Conservation (phyloP, 148 eudicot genomes). For the Drosera capensis region DNA sequence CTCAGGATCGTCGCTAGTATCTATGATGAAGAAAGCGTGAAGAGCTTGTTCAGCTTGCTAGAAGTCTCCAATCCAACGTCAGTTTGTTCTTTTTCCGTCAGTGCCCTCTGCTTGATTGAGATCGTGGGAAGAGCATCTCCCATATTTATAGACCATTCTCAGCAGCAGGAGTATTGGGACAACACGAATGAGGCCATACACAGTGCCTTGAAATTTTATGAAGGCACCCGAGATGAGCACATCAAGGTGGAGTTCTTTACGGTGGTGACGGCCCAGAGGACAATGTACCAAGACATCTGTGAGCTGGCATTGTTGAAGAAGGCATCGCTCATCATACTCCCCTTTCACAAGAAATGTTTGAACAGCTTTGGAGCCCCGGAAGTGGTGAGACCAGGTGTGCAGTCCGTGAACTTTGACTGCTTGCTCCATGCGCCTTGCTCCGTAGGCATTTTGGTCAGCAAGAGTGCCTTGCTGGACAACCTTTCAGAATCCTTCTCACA, state of each 20-base stretch:
- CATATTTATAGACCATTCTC: slow-evolving; percentile 52
- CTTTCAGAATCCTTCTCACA: not conserved
- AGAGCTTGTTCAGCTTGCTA: slow-evolving; percentile 38
- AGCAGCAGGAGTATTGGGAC: slow-evolving; percentile 29
- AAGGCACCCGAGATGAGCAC: slow-evolving; percentile 20
- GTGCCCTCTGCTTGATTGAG: slow-evolving; percentile 53
- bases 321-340: slow-evolving; percentile 45
- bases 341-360: slow-evolving; percentile 25
- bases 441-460: slow-evolving; percentile 51
- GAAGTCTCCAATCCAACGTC: slow-evolving; percentile 39
- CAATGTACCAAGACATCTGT: slow-evolving; percentile 88
- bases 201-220: slow-evolving; percentile 32
- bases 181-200: slow-evolving; percentile 30
- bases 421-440: slow-evolving; percentile 74
- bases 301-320: slow-evolving; percentile 48
- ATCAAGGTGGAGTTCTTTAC: slow-evolving; percentile 35
- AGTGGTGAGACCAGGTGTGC: slow-evolving; percentile 11
- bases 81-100: slow-evolving; percentile 25
- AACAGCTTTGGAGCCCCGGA: slow-evolving; percentile 5
- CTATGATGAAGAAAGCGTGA: slow-evolving; percentile 39
- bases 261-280: slow-evolving; percentile 35
- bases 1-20: slow-evolving; percentile 42
- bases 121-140: slow-evolving; percentile 61
- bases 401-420: slow-evolving; percentile 27
- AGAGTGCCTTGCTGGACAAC: slow-evolving; percentile 6